Evolutionary conservation across 2,329 filamentous ascomycete species (phyloP), one percentile per base, ranked within the genome.

Genomic region (Fusarium chaquense): DNA sequence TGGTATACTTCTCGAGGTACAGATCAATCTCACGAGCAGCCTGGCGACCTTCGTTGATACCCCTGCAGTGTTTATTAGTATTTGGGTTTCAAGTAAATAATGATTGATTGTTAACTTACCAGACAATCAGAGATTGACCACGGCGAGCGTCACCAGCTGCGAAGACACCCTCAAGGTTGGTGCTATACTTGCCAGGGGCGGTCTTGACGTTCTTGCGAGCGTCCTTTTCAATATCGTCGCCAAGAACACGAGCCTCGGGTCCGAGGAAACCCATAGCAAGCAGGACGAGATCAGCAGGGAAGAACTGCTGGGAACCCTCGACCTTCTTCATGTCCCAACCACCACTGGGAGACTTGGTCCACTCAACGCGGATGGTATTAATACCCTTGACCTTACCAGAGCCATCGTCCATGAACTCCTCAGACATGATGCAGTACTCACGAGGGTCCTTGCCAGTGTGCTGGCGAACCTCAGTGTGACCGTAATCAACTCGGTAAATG

Each of bases 271-370:
- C 95, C 95, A 98, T 98, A 53, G 95, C 97, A 50, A 98, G 85
- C 45, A 98, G 88, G 45, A 98, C 94, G 41, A 98, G 88, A 77
- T 98, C 95, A 30, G 95, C 95, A 38, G 93, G 93, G 91, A 98
- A 98, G 87, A 97, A 97, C 79, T 98, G 90, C 84, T 97, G 92
- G 66, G 92, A 95, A 38, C 93, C 94, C 72, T 97, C 94, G 33
- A 97, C 86, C 81, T 97, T 95, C 87, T 97, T 97, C 94, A 98
- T 98, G 82, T 98, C 95, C 95, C 95, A 98, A 45, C 94, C 94
- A 71, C 94, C 94, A 66, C 89, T 90, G 30, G 93, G 87, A 56
- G 90, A 93, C 86, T 94, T 96, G 74, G 93, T 96, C 95, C 95
- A 98, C 80, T 98, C 94, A 44, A 98, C 94, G 57, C 95, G 93